A percentile compares a stretch with the other conserved stretches of the same genome.
phyloP scores from a whole-genome alignment of 163 green algal genomes.

The Volvox carteri region DNA sequence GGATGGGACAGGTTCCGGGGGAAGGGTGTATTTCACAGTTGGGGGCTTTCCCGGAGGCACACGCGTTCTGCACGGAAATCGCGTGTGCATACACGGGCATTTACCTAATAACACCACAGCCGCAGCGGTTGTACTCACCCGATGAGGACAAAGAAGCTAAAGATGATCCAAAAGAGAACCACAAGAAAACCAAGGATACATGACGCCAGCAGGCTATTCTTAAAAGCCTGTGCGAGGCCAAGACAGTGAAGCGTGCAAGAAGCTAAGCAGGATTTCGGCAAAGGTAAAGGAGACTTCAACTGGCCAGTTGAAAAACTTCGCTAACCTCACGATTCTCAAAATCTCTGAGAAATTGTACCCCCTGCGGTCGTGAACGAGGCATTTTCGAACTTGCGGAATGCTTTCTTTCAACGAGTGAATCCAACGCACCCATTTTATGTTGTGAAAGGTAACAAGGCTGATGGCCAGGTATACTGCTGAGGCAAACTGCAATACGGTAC shows the following conservation, averaged over 20 bases:
- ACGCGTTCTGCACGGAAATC: no score
- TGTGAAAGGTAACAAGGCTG: slow-evolving; percentile 30
- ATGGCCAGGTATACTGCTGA: slow-evolving; percentile 9
- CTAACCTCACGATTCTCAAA: slow-evolving; percentile 25
- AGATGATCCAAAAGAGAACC: slow-evolving; percentile 49
- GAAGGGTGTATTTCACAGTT: no score
- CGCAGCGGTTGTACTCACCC: not conserved
- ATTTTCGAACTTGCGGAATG: not conserved
- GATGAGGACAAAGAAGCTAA: slow-evolving; percentile 41
- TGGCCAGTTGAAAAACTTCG: not conserved
- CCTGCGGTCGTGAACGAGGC: not conserved
- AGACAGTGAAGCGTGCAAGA: not conserved
- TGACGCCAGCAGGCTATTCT: slow-evolving; percentile 11
- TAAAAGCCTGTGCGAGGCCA: slow-evolving; percentile 1
- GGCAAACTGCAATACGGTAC: not conserved
- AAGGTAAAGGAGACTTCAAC: not conserved
- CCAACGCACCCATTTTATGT: slow-evolving; percentile 2
- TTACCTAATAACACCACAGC: not conserved
- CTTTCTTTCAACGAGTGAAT: not conserved
- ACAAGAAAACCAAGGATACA: slow-evolving; percentile 50
- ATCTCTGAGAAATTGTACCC: not conserved
- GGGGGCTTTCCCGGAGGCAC: no score
- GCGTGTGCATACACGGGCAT: not conserved
- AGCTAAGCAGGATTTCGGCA: not conserved
- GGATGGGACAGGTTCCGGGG: no score